Evolutionary conservation across 805 yeast genomes (phyloP).

Genomic region (Hemisphaericaspora nanyangensis): DNA sequence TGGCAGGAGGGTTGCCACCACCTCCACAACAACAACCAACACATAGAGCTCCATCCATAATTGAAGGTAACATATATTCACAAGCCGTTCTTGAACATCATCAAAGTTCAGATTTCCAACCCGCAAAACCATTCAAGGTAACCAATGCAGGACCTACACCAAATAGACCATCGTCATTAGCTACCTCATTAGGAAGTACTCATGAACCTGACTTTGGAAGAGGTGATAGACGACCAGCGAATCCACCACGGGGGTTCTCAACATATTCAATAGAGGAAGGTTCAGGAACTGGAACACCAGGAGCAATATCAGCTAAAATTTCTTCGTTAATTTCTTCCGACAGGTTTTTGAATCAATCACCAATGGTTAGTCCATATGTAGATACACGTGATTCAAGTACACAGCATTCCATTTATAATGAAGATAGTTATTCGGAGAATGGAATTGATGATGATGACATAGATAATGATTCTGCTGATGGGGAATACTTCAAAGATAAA

Average conservation of each 20-base stretch:
- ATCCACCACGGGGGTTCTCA: slow-evolving; percentile 8
- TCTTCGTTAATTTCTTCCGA: slow-evolving; percentile 4
- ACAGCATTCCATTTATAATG: slow-evolving; percentile 19
- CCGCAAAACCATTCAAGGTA: neutral
- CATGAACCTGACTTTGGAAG: slow-evolving; percentile 19
- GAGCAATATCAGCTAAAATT: neutral
- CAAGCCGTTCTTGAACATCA: slow-evolving; percentile 2
- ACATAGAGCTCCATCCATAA: slow-evolving; percentile 1
- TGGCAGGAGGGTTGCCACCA: neutral
- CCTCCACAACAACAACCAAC: slow-evolving; percentile 1
- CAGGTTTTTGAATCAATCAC: slow-evolving; percentile 7
- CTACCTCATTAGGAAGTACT: slow-evolving; percentile 19
- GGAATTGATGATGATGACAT: slow-evolving; percentile 22
- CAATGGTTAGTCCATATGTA: slow-evolving; percentile 12
- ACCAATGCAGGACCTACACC: neutral
- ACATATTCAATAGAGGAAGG: slow-evolving; percentile 9
- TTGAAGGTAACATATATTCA: slow-evolving; percentile 1
- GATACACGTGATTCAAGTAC: slow-evolving; percentile 3
- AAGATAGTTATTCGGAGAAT: slow-evolving; percentile 14
- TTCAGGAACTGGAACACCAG: neutral
- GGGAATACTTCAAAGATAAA: slow-evolving; percentile 16
- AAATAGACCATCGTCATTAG: slow-evolving; percentile 14
- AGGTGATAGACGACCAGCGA: slow-evolving; percentile 8
- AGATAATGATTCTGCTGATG: slow-evolving; percentile 29
- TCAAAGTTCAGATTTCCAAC: slow-evolving; percentile 1